Percentiles rank a stretch among this genome's conserved stretches.
Conservation (phyloP, 306 rosid species). For the Vigna radiata region DNA sequence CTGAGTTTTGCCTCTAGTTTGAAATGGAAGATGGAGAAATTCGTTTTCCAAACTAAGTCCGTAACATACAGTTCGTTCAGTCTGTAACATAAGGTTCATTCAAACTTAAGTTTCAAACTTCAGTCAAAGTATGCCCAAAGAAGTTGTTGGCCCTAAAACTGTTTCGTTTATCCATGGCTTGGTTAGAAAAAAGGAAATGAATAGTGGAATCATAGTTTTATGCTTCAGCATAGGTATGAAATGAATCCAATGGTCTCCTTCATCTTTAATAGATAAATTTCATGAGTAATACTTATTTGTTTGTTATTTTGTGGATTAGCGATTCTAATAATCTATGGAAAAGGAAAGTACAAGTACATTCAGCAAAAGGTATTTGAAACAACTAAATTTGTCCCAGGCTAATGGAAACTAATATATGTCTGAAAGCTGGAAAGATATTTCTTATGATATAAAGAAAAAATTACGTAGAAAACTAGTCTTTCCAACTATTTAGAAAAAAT, state of each 20-base stretch:
- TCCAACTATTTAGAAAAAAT: constrained; percentile 2
- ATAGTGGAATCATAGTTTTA: not conserved
- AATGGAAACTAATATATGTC: constrained; percentile 21
- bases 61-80: not conserved
- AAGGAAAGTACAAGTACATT: constrained; percentile 1
- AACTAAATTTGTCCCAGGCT: constrained; percentile 22
- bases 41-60: not conserved
- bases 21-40: not conserved
- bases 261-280: constrained; percentile 16
- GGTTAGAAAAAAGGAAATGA: not conserved
- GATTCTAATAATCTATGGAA: not conserved
- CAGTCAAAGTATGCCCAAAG: not conserved
- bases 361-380: constrained; percentile 17
- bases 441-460: not conserved
- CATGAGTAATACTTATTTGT: constrained; percentile 6
- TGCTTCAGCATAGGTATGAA: constrained; percentile 16
- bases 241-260: constrained; percentile 23
- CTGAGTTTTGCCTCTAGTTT: not conserved
- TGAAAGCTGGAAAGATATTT: not conserved
- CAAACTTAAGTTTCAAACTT: not conserved
- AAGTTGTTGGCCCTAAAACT: constrained; percentile 5
- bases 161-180: constrained; percentile 3
- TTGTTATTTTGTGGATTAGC: not conserved
- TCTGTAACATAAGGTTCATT: not conserved
- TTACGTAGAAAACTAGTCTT: not conserved